Conservation (phyloP, 441 rosid genomes). For the Rhodomyrtus psidioides region DNA sequence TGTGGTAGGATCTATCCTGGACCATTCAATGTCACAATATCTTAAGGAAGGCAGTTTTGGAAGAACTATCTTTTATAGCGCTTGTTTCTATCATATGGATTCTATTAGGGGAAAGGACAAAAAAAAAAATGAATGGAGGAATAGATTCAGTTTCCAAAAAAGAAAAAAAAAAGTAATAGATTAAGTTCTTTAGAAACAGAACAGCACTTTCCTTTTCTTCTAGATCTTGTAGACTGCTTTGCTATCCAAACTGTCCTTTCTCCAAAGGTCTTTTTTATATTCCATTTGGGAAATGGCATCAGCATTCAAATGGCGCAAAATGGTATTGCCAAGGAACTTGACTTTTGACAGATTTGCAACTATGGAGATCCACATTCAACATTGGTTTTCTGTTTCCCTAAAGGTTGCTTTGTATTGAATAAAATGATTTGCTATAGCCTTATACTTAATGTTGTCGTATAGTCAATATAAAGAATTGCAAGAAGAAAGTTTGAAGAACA, state of each 20-base stretch:
- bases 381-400: not conserved
- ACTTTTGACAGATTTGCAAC: not conserved
- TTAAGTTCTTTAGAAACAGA: not conserved
- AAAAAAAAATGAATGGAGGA: not conserved
- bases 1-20: not conserved
- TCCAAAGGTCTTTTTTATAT: not conserved
- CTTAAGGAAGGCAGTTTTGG: not conserved
- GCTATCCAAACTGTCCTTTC: not conserved
- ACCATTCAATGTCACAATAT: not conserved
- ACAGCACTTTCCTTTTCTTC: not conserved
- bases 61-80: not conserved
- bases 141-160: not conserved
- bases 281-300: not conserved
- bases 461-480: not conserved
- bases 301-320: not conserved
- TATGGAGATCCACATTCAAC: not conserved
- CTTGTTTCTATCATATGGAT: not conserved
- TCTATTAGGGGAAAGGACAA: not conserved
- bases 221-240: not conserved
- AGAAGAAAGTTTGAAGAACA: not conserved
- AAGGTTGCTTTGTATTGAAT: not conserved
- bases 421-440: not conserved
- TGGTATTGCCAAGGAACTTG: not conserved
- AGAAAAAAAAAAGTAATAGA: not conserved
- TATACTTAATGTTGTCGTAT: not conserved